A percentile compares a stretch with the other conserved stretches of the same genome.
Evolutionary conservation across 805 yeast species (phyloP).

Genomic region (Starmerella etchellsii): DNA sequence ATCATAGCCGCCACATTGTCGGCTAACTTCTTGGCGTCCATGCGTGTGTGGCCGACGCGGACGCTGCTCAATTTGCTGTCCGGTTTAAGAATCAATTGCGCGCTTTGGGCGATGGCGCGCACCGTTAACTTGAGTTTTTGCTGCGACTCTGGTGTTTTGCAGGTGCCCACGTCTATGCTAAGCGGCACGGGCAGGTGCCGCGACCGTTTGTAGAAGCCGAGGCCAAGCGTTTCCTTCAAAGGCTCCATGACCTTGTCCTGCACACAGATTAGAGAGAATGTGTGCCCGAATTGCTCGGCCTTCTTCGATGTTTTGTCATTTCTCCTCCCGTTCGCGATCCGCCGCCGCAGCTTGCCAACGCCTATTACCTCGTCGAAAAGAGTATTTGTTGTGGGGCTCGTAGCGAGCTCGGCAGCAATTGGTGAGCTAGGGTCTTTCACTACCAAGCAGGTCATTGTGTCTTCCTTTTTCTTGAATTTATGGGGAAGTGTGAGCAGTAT

Average conservation of each 20-base stretch:
- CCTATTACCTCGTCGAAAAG: slow-evolving; percentile 23
- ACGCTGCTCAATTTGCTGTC: slow-evolving; percentile 11
- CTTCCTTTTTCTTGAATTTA: slow-evolving; percentile 16
- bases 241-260: slow-evolving; percentile 20
- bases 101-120: slow-evolving; percentile 4
- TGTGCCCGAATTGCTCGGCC: slow-evolving; percentile 15
- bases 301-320: slow-evolving; percentile 15
- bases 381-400: background rate
- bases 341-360: slow-evolving; percentile 22
- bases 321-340: slow-evolving; percentile 14
- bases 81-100: slow-evolving; percentile 20
- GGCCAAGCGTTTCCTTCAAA: slow-evolving; percentile 19
- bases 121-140: slow-evolving; percentile 5
- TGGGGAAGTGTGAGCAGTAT: slow-evolving; percentile 19
- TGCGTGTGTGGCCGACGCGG: slow-evolving; percentile 20
- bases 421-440: slow-evolving; percentile 19
- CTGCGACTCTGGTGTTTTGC: slow-evolving; percentile 3
- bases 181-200: slow-evolving; percentile 18
- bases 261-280: slow-evolving; percentile 18
- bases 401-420: slow-evolving; percentile 6
- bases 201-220: slow-evolving; percentile 18
- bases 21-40: slow-evolving; percentile 17
- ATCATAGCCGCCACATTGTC: slow-evolving; percentile 18
- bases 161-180: background rate
- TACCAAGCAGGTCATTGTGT: slow-evolving; percentile 17